Evolutionary conservation across 768 basidiomycete species (phyloP), one percentile per base, ranked within the genome.

Genomic region (Boletus subcaerulescens): DNA sequence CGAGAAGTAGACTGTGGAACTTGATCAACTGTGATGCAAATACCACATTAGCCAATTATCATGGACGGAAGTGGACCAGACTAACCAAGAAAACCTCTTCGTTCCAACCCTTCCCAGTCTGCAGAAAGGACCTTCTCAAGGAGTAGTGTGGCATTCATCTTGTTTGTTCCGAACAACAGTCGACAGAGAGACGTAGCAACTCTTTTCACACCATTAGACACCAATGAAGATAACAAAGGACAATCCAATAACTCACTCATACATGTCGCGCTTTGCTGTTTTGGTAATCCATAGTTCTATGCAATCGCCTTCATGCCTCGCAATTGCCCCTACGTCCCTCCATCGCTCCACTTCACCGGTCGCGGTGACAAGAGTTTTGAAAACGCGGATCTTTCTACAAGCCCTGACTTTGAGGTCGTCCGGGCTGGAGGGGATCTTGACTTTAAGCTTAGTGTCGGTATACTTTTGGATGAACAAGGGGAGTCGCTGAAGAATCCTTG

Each of bases 111-210:
- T 48, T 83, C 78, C 33, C 94, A 72, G 56, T 94, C 91, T 0
- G 93, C 94, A 0, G 91, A 90, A n/a, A 98, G 77, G 45, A 98
- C 90, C 0, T 90, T 94, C 79, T 89, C 87, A 56, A 97, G 85
- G 12, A 97, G 71, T 12, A 98, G 74, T 0, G 89, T 83, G 65
- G 95, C 93, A 62, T 92, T 89, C 20, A 85, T 80, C 68, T 87
- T 87, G 2, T 84, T 84, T 3, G 83, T 76, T 48, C 86, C 80
- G 57, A 96, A 89, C 20, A 95, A 72, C 5, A 87, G 69, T 17
- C 85, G 83, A 67, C 89, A 91, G 20, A 97, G 76, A 0, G 88
- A 86, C 1, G 84, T 84, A 0, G 94, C 86, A 10, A 97, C 92
- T 93, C 39, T 35, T 26, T 8, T 45, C 11, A 41, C 32, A 24